phyloP scores from a whole-genome alignment of 2,329 filamentous ascomycete genomes.

The Colletotrichum sp. region DNA sequence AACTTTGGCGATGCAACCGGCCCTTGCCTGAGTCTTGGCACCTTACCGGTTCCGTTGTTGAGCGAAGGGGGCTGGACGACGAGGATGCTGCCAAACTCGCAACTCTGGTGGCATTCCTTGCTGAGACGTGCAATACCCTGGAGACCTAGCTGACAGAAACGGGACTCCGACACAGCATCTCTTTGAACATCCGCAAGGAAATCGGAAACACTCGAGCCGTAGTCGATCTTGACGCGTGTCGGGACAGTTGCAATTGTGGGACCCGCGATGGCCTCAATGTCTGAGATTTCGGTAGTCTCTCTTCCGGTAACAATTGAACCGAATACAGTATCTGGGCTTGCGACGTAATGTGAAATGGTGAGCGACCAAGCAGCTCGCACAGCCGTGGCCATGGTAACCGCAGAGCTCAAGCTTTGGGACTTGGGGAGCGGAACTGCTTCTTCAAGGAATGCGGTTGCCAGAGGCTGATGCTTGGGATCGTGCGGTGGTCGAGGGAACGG shows the following conservation, averaged over 20 bases:
- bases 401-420: neutral
- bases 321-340: constrained; percentile 28
- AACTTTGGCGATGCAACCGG: neutral
- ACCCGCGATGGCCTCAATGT: constrained; percentile 29
- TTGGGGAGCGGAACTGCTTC: neutral
- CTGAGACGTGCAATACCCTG: constrained; percentile 20
- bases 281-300: constrained; percentile 25
- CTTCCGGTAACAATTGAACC: constrained; percentile 31
- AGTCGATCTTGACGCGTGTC: constrained; percentile 22
- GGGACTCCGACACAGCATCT: constrained; percentile 20
- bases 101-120: constrained; percentile 15
- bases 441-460: neutral
- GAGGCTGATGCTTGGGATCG: neutral
- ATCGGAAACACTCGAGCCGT: neutral
- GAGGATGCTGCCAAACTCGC: constrained; percentile 31
- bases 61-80: constrained; percentile 28
- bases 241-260: constrained; percentile 34
- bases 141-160: constrained; percentile 26
- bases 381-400: constrained; percentile 18
- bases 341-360: constrained; percentile 39
- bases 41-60: neutral
- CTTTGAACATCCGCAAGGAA: constrained; percentile 20
- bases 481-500: neutral
- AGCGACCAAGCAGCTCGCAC: constrained; percentile 32
- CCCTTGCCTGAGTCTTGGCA: neutral